These are phyloP conservation scores for Pseudozyma thailandica DNA, from an alignment of 1,284 basidiomycete genomes.

Conservation along the genomic window DNA sequence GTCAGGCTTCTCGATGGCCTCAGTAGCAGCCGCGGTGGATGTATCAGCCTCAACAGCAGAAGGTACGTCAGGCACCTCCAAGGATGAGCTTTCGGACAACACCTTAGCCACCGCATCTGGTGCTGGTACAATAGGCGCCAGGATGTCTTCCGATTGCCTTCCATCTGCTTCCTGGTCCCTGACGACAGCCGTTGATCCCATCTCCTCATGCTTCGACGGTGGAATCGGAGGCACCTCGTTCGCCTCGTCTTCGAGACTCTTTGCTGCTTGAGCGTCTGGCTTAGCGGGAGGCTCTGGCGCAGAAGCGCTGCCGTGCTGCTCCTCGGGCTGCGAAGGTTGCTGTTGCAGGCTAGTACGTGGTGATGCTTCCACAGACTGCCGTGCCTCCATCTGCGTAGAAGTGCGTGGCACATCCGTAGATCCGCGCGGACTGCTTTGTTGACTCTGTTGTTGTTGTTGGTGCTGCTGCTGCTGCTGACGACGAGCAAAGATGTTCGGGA, in stretches of 20 bases:
- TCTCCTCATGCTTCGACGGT: constrained; percentile 24
- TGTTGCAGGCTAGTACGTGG: constrained; percentile 37
- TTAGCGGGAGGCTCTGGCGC: constrained; percentile 8
- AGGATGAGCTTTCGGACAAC: constrained; percentile 10
- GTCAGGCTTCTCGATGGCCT: neutral
- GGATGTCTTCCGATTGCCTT: constrained; percentile 28
- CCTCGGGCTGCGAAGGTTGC: neutral
- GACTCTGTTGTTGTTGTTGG: constrained; percentile 28
- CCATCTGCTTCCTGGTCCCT: constrained; percentile 20
- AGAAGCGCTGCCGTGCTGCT: neutral
- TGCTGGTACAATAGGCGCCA: constrained; percentile 33
- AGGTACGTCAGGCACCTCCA: too few relatives aligned
- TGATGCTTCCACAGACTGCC: constrained; percentile 23
- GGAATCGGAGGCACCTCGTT: constrained; percentile 30
- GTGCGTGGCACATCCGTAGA: constrained; percentile 23
- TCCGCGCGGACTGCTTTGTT: constrained; percentile 28
- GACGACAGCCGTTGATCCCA: neutral
- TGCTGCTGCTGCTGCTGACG: constrained; percentile 45
- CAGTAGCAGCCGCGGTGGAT: neutral
- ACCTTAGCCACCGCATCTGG: constrained; percentile 21
- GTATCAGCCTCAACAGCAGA: too few relatives aligned
- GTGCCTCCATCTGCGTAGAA: constrained; percentile 11
- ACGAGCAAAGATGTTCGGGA: constrained; percentile 47
- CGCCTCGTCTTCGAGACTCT: constrained; percentile 34
- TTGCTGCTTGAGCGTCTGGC: constrained; percentile 6